Evolutionary conservation across 495 filamentous ascomycete genomes (phyloP), one percentile per base, ranked within the genome.

Genomic region (Cudoniella acicularis): DNA sequence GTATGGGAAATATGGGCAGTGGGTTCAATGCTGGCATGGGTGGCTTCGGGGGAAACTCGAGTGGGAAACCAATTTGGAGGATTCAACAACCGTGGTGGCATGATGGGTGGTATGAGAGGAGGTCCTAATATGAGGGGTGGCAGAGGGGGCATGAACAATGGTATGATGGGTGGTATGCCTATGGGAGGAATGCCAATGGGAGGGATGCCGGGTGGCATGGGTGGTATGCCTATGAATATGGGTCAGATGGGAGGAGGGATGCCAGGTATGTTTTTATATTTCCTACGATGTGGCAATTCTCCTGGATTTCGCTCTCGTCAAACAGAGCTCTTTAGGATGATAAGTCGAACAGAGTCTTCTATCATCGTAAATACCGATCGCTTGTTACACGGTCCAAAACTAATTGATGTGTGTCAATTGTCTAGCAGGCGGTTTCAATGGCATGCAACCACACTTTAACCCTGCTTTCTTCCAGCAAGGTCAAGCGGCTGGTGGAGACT

Each of bases 401-500:
- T n/a, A n/a, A n/a, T n/a, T n/a, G n/a, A n/a, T n/a, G n/a, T n/a
- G n/a, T n/a, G n/a, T n/a, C n/a, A n/a, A n/a, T n/a, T n/a, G n/a
- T n/a, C n/a, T n/a, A n/a, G 63, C 63, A 26, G 85, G 81, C 57
- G 86, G 82, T 54, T 92, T 91, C 74, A 86, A 86, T 68, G 81
- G 80, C 30, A 79, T 79, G 68, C 84, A 84, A 66, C 77, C 83
- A 10, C 83, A 82, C 57, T 96, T 94, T 74, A 92, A 92, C 69
- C 87, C 88, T 51, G 84, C 80, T 57, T 92, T 93, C 81, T 95
- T 93, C 71, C 74, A 75, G 55, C 77, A 78, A 56, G 83, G 86
- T 64, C 82, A 85, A 59, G 68, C 70, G 16, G 69, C 65, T 49
- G 66, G 66, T 22, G 71, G 69, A 25, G 86, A 82, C 25, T 81